These are phyloP conservation scores for Neocucurbitaria cava DNA, from an alignment of 2,329 filamentous ascomycete species.

Conservation along the genomic window DNA sequence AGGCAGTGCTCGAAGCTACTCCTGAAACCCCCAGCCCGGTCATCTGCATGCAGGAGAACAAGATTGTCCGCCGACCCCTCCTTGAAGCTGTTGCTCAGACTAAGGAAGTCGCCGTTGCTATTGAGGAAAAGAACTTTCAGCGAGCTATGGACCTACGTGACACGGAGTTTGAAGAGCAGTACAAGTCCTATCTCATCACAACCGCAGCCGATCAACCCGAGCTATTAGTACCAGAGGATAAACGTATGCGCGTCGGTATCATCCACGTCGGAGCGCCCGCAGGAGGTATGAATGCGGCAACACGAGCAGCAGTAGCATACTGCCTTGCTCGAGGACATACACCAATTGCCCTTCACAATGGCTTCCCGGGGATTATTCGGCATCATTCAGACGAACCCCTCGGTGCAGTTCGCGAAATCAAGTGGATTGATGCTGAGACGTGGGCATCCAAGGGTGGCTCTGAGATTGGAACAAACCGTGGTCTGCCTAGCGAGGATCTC, in stretches of 20 bases:
- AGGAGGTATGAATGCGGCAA: constrained; percentile 97
- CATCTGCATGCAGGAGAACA: constrained; percentile 97
- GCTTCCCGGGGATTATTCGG: constrained; percentile 90
- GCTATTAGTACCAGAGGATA: constrained; percentile 70
- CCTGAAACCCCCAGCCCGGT: constrained; percentile 91
- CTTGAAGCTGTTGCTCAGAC: constrained; percentile 89
- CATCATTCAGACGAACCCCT: constrained; percentile 85
- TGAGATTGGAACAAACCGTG: constrained; percentile 97
- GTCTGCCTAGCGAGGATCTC: constrained; percentile 87
- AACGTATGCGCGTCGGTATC: constrained; percentile 93
- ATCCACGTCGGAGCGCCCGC: constrained; percentile 97
- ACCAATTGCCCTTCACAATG: constrained; percentile 92
- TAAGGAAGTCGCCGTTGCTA: constrained; percentile 81
- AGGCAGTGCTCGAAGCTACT: constrained; percentile 56
- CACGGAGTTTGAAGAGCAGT: constrained; percentile 92
- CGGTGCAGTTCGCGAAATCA: constrained; percentile 82
- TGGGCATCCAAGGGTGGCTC: constrained; percentile 98
- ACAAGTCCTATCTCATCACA: constrained; percentile 87
- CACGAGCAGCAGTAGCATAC: constrained; percentile 90
- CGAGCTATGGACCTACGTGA: constrained; percentile 88
- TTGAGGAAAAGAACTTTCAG: constrained; percentile 84
- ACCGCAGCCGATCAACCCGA: constrained; percentile 79
- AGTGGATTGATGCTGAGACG: constrained; percentile 91
- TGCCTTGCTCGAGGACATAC: constrained; percentile 92
- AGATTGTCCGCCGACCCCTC: constrained; percentile 88